phyloP scores from a whole-genome alignment of 805 yeast species.

The Saturnispora kantuleensis region DNA sequence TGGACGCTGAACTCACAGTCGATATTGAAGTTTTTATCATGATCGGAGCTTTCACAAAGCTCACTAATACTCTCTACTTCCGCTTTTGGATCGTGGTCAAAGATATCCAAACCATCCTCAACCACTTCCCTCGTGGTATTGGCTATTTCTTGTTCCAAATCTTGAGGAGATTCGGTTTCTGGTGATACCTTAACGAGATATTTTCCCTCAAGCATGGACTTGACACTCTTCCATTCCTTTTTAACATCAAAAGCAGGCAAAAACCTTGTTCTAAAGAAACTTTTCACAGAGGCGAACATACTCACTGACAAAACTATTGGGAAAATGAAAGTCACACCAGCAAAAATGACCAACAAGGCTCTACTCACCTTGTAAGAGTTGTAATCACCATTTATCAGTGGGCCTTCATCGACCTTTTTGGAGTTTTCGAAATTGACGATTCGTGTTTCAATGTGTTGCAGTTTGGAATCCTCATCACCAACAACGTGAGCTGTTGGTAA shows the following conservation, averaged over 20 bases:
- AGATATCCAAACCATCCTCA: conserved; percentile 18
- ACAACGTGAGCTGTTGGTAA: conserved; percentile 31
- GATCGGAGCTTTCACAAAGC: background rate
- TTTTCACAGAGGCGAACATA: conserved; percentile 20
- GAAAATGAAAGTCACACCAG: conserved; percentile 13
- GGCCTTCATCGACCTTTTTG: background rate
- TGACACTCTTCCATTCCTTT: conserved; percentile 8
- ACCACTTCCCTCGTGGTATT: conserved; percentile 22
- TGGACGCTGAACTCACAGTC: conserved; percentile 11
- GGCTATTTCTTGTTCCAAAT: conserved; percentile 14
- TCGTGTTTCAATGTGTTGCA: conserved; percentile 27
- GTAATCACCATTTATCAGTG: conserved; percentile 1
- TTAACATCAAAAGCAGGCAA: conserved; percentile 10
- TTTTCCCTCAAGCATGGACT: background rate
- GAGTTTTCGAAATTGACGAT: conserved; percentile 42
- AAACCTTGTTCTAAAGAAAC: conserved; percentile 15
- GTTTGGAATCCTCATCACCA: conserved; percentile 24
- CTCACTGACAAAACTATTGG: conserved; percentile 20
- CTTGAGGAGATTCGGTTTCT: background rate
- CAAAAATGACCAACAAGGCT: background rate
- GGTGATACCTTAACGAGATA: conserved; percentile 6
- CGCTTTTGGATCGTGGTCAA: background rate
- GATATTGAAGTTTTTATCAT: conserved; percentile 4
- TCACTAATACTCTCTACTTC: conserved; percentile 1
- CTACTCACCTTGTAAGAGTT: background rate